Base-by-base conservation (phyloP, 257 asterid species). In the Forsythia viridissima region DNA sequence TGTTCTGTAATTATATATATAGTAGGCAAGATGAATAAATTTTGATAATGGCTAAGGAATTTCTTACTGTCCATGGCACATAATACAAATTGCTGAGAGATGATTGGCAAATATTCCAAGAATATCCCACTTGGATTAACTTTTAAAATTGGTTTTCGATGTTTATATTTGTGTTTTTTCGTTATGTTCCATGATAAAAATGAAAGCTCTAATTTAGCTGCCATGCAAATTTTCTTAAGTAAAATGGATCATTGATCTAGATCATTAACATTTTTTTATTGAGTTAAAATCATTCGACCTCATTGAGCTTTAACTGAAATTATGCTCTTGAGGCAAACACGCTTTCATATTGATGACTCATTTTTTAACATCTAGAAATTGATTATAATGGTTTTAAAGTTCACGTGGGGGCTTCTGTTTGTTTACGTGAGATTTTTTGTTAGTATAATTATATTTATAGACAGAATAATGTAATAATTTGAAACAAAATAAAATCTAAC, bases 91-190 rank as follows among this genome's bases (percentile, higher is more conserved):
- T 57, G 39, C 2, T 10, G 75, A 57, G 42, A 51, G 20, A 30
- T 70, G 83, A 74, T 61, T 34, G 59, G 71, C 59, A 84, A 76
- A 87, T 87, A 87, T 87, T 82, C 90, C 42, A 59, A 68, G 90
- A 68, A 86, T 86, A 86, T 86, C 46, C 90, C 61, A 66, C 55
- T 1, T 61, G 59, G 70, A 43, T 69, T 16, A 59, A 82, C 72
- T 59, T 67, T 57, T 75, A 70, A 78, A 78, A 59, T 18, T 76
- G 69, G 81, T 5, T 36, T 12, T 66, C 74, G 78, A 46, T 68
- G 68, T 24, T 80, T 74, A 16, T 72, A 71, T 39, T 6, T 80
- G 85, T 75, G 70, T 55, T 68, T 57, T n/a, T 81, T 76, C 87
- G 87, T 75, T 66, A 67, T 51, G 69, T 51, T 42, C 89, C 5